Evolutionary conservation across 192 early-diverging fungal genomes (phyloP), one percentile per base, ranked within the genome.

Genomic region (Linnemannia hyalina): DNA sequence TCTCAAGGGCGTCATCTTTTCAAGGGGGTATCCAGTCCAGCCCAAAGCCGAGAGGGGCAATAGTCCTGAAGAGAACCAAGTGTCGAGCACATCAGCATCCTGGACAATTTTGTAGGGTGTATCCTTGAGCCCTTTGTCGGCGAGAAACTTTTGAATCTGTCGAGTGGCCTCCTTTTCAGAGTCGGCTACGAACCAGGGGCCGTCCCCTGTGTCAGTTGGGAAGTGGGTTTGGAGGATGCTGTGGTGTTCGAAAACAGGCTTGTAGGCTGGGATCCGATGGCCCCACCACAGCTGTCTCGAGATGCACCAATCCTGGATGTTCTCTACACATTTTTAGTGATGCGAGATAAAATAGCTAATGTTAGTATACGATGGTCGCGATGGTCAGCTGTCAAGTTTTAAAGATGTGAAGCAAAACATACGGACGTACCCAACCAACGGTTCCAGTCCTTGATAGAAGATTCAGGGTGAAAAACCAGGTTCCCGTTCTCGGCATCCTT

Each of bases 201-300:
- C 88, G 49, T 89, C 88, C 8, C 89, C 90, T 68, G 82, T 47
- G n/a, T 80, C 78, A 26, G 70, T 23, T 20, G 49, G 70, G n/a
- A 75, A 68, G 1, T 35, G 38, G 23, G 29, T 22, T 35, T 60
- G 23, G 1, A 41, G 41, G 7, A 1, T 44, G 13, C 26, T 35
- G 20, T 22, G 9, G 18, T 83, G 81, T 60, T 91, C 84, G 57
- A 94, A 95, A 32, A 87, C 81, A 70, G 97, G 88, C 20, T 91
- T 92, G 86, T 98, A 99, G 7, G 96, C 95, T 15, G 98, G 98
- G 60, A 99, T 95, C 46, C 95, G 94, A 82, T 99, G 97, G 35
- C 98, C 98, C 97, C 97, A 99, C 98, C 97, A 99, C 75, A 99
- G 89, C 85, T 99, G 98, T 41, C 98, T 91, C 13, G 98, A 99